These are phyloP conservation scores for Phytophthora ohioensis DNA, from an alignment of 352 stramenopile genomes.

Conservation along the genomic window DNA sequence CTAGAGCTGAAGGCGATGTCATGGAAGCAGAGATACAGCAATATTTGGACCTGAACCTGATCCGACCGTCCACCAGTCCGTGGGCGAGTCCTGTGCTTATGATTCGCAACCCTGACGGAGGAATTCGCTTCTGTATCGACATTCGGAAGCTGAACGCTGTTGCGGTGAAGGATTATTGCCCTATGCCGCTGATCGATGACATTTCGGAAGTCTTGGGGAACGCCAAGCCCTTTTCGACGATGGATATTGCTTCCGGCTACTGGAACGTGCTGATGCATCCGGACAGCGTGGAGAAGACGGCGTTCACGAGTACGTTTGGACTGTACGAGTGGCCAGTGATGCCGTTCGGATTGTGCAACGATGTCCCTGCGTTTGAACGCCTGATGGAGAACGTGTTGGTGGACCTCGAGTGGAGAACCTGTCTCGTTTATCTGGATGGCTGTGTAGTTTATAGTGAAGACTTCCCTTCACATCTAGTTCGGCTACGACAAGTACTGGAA, in stretches of 20 bases:
- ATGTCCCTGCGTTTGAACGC: background rate
- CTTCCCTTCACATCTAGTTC: too few relatives aligned
- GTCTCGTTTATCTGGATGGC: too few relatives aligned
- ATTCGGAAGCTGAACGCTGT: background rate
- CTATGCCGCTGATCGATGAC: conserved; percentile 1
- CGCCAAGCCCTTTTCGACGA: background rate
- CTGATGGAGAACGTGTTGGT: too few relatives aligned
- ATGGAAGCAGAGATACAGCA: background rate
- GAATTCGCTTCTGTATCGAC: background rate
- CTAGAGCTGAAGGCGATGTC: background rate
- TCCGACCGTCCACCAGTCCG: background rate
- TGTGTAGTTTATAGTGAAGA: too few relatives aligned
- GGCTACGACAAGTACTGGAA: too few relatives aligned
- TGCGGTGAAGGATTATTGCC: background rate
- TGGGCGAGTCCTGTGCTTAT: too few relatives aligned
- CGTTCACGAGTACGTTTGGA: background rate
- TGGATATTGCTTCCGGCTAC: too few relatives aligned
- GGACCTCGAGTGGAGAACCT: too few relatives aligned
- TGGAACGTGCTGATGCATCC: too few relatives aligned
- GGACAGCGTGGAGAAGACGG: background rate
- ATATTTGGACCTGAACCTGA: background rate
- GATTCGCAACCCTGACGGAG: too few relatives aligned
- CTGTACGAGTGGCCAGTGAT: background rate
- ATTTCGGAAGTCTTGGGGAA: background rate
- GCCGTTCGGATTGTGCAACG: background rate